Evolutionary conservation across 345 rosid genomes (phyloP), one percentile per base, ranked within the genome.

Genomic region (Viola odorata): DNA sequence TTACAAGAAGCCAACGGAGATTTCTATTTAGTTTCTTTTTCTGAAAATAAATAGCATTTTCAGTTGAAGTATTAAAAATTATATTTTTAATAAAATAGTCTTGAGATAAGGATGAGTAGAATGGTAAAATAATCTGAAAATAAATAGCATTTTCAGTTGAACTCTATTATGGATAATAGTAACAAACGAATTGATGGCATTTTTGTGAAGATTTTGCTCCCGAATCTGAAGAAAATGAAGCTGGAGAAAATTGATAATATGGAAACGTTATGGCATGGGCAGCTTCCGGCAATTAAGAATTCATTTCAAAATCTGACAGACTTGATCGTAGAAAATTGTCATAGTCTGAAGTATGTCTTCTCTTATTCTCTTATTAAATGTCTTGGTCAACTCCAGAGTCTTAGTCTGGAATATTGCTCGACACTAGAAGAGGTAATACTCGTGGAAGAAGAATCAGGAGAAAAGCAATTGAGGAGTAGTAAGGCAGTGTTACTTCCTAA

Each of bases 131-230:
- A n/a, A n/a, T n/a, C n/a, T n/a, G n/a, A n/a, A n/a, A n/a, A n/a
- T n/a, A n/a, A n/a, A n/a, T n/a, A n/a, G n/a, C n/a, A n/a, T n/a
- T n/a, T n/a, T n/a, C n/a, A n/a, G n/a, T n/a, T n/a, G n/a, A n/a
- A n/a, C n/a, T n/a, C n/a, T n/a, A n/a, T n/a, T n/a, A n/a, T n/a
- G n/a, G n/a, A n/a, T n/a, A n/a, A n/a, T n/a, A n/a, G n/a, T n/a
- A n/a, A n/a, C n/a, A n/a, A n/a, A n/a, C n/a, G n/a, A n/a, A n/a
- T n/a, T n/a, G n/a, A n/a, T n/a, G n/a, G n/a, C n/a, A n/a, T n/a
- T n/a, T n/a, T n/a, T n/a, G n/a, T 45, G 68, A 53, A 57, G 69
- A 37, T 50, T 57, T 12, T 37, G 3, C 40, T 56, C 12, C 69
- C 69, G n/a, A 65, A 48, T 7, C 36, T 65, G 56, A 16, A 47